Conservation (phyloP, 495 filamentous ascomycete species). For the Paragyromitra xinjiangensis region DNA sequence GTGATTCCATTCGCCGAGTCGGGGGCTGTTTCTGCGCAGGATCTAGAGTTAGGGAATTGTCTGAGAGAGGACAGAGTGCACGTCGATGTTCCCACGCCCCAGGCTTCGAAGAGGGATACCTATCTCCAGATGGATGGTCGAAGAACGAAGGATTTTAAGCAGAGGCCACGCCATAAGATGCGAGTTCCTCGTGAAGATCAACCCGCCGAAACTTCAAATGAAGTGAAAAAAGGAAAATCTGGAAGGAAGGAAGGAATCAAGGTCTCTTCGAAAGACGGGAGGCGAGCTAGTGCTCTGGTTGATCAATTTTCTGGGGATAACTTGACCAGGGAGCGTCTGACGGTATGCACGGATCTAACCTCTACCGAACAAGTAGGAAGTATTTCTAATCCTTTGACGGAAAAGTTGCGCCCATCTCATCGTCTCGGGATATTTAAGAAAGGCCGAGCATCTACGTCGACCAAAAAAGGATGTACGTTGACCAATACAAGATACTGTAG, state of each 20-base stretch:
- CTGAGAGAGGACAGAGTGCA: background rate
- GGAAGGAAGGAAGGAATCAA: constrained; percentile 46
- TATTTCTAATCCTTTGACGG: constrained; percentile 25
- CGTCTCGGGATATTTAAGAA: constrained; percentile 75
- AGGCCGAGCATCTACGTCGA: constrained; percentile 70
- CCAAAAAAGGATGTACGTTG: constrained; percentile 62
- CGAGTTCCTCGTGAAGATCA: constrained; percentile 62
- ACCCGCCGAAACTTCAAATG: constrained; percentile 16
- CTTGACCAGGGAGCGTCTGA: constrained; percentile 70
- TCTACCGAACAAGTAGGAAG: constrained; percentile 19
- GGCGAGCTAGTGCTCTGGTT: constrained; percentile 64
- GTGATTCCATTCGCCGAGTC: constrained; percentile 47
- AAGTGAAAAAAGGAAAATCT: constrained; percentile 51
- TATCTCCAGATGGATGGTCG: constrained; percentile 30
- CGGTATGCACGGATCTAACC: constrained; percentile 61
- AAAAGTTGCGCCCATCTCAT: constrained; percentile 66
- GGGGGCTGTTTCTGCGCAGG: background rate
- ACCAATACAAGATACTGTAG: background rate
- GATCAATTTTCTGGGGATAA: constrained; percentile 71
- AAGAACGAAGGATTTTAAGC: constrained; percentile 63
- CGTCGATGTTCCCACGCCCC: background rate
- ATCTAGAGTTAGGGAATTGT: background rate
- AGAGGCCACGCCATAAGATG: constrained; percentile 69
- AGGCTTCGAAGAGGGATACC: background rate
- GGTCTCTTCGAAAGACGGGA: constrained; percentile 61